Evolutionary conservation across 1,139 yeast species (phyloP).

Genomic region (Sporopachydermia cereana): DNA sequence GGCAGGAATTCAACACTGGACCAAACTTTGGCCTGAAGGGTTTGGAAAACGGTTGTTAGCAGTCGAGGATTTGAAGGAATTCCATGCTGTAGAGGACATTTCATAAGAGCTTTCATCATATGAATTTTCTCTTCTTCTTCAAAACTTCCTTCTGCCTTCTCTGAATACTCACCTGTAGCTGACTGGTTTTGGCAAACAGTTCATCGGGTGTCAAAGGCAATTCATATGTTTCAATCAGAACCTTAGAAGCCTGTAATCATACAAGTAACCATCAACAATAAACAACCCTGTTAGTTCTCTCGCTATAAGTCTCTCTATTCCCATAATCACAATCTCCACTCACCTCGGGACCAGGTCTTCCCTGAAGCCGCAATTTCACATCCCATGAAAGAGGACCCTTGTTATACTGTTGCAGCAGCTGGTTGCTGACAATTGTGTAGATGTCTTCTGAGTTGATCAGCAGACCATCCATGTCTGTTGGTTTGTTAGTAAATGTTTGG

Average conservation of each 20-base stretch:
- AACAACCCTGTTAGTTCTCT: no score
- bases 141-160: no score
- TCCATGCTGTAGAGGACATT: background rate
- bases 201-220: slow-evolving; percentile 60
- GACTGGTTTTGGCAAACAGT: slow-evolving; percentile 37
- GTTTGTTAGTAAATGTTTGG: background rate
- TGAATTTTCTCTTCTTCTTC: background rate
- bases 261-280: slow-evolving; percentile 2
- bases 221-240: slow-evolving; percentile 54
- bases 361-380: slow-evolving; percentile 74
- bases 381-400: slow-evolving; percentile 86
- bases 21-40: slow-evolving; percentile 39
- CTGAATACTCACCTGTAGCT: slow-evolving; percentile 39
- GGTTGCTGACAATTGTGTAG: slow-evolving; percentile 67
- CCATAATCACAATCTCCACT: background rate
- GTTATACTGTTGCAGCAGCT: slow-evolving; percentile 51
- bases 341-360: slow-evolving; percentile 69
- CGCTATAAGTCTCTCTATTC: no score
- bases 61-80: background rate
- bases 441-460: slow-evolving; percentile 83
- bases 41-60: background rate
- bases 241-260: slow-evolving; percentile 39
- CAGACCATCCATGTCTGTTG: slow-evolving; percentile 83
- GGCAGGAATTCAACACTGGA: slow-evolving; percentile 55
- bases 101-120: background rate